Evolutionary conservation across 768 basidiomycete genomes (phyloP).

Genomic region (Boletus reticuloceps): DNA sequence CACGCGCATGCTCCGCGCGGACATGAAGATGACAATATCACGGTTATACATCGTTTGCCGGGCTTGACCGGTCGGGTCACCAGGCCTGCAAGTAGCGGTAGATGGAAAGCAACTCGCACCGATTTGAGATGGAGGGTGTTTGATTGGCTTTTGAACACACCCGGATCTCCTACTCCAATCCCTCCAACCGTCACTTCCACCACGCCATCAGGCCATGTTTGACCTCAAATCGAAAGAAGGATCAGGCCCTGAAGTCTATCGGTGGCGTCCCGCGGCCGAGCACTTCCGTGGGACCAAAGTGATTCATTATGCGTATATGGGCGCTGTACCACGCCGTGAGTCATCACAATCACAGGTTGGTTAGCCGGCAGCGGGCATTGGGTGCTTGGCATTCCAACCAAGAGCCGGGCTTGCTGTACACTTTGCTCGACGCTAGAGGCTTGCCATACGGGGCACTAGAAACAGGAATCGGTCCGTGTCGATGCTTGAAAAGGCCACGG

Average conservation of each 20-base stretch:
- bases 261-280: constrained; percentile 17
- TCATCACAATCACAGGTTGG: not conserved
- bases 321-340: not conserved
- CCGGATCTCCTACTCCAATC: not conserved
- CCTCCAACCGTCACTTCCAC: not conserved
- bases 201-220: not conserved
- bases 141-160: not conserved
- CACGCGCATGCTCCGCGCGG: not conserved
- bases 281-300: not conserved
- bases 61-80: not conserved
- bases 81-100: not conserved
- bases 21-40: not conserved
- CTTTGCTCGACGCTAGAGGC: not conserved
- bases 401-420: constrained; percentile 6
- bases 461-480: not conserved
- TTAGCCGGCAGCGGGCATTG: not conserved
- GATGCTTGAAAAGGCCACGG: not conserved
- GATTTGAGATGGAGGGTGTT: not conserved
- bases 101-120: no score
- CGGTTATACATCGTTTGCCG: not conserved
- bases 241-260: constrained; percentile 17
- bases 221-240: not conserved
- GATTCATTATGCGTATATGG: constrained; percentile 3
- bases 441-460: not conserved
- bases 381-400: not conserved